Evolutionary conservation across 2,329 filamentous ascomycete species (phyloP).

Genomic region (Rasamsonia emersonii): DNA sequence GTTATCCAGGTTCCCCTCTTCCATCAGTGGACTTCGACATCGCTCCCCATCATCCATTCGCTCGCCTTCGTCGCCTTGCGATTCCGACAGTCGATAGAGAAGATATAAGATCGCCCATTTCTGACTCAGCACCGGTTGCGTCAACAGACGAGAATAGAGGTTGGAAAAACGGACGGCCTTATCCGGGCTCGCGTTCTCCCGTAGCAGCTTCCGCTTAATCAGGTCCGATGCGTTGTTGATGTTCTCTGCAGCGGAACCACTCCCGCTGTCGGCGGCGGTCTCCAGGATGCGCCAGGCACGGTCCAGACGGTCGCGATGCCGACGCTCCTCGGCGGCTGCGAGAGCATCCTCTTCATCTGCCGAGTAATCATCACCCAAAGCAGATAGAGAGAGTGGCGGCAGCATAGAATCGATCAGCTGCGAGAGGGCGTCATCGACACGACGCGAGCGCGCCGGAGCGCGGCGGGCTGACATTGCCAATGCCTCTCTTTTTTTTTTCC

Average conservation of each 20-base stretch:
- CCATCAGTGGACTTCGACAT: conserved; percentile 31
- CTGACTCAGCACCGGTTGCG: conserved; percentile 84
- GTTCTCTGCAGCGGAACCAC: conserved; percentile 29
- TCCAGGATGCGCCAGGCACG: conserved; percentile 32
- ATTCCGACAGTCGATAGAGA: conserved; percentile 72
- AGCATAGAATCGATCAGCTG: conserved; percentile 35
- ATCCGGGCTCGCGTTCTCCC: conserved; percentile 62
- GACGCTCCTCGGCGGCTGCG: conserved; percentile 27
- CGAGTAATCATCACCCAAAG: conserved; percentile 21
- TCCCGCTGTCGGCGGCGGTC: conserved; percentile 15
- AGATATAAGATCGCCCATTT: conserved; percentile 97
- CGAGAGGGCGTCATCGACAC: conserved; percentile 36
- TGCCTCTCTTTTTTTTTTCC: conserved; percentile 13
- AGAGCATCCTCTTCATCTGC: conserved; percentile 26
- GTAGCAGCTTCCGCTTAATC: conserved; percentile 80
- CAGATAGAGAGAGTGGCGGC: conserved; percentile 25
- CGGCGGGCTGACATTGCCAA: conserved; percentile 23
- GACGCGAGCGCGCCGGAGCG: conserved; percentile 26
- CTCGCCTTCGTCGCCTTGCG: conserved; percentile 23
- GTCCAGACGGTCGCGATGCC: conserved; percentile 26
- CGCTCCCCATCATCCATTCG: conserved; percentile 16
- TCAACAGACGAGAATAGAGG: conserved; percentile 77
- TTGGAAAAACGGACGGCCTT: conserved; percentile 81
- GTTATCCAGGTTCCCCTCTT: conserved; percentile 30
- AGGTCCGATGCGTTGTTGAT: conserved; percentile 88